phyloP scores from a whole-genome alignment of 139 green algal genomes.

The Limnomonas spitsbergensis region DNA sequence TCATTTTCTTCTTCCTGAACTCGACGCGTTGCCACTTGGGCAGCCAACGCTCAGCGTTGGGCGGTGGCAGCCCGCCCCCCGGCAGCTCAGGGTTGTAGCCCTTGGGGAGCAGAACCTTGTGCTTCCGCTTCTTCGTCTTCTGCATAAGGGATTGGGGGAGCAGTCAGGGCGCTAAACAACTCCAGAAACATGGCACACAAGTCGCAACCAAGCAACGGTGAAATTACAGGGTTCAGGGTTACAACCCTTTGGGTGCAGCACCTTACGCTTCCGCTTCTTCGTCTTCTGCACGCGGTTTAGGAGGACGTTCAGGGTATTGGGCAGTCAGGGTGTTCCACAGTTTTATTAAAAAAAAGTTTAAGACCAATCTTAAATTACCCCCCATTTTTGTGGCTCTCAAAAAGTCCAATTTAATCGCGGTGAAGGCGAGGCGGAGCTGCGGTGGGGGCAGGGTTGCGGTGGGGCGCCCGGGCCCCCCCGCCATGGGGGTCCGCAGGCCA shows the following conservation, averaged over 20 bases:
- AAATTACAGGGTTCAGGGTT: constrained; percentile 80
- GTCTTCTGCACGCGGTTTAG: constrained; percentile 19
- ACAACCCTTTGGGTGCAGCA: constrained; percentile 75
- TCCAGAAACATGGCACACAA: constrained; percentile 17
- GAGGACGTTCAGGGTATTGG: too few relatives aligned
- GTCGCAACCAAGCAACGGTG: too few relatives aligned
- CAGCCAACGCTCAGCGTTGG: constrained; percentile 94
- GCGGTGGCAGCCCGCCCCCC: constrained; percentile 57
- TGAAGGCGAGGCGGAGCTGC: too few relatives aligned
- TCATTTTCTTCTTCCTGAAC: constrained; percentile 62
- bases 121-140: constrained; percentile 65
- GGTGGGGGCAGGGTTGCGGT: too few relatives aligned
- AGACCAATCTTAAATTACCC: neutral
- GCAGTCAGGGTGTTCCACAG: neutral
- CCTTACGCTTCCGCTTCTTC: constrained; percentile 70
- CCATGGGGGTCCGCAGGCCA: too few relatives aligned
- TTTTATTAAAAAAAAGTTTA: constrained; percentile 21
- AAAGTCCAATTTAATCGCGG: constrained; percentile 1
- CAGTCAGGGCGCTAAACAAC: neutral
- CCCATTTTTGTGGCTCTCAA: neutral
- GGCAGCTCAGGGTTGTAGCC: constrained; percentile 85
- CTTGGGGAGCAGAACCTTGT: constrained; percentile 68
- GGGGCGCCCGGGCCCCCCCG: too few relatives aligned
- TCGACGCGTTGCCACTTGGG: constrained; percentile 88
- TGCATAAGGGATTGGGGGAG: neutral